These are phyloP conservation scores for Monilinia polystroma DNA, from an alignment of 2,329 filamentous ascomycete genomes.

Conservation along the genomic window DNA sequence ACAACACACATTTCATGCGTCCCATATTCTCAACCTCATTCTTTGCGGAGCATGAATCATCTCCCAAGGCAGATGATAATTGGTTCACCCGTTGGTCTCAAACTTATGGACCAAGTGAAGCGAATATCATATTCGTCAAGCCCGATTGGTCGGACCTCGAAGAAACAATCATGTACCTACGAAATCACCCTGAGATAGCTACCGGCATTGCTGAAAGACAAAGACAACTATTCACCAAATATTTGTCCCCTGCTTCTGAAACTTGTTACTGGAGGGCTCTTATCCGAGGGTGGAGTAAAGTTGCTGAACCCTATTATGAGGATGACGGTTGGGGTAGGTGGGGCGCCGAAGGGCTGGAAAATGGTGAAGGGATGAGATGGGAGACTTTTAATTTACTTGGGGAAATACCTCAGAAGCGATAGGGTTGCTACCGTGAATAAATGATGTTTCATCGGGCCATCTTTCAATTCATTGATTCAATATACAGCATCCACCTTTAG, in stretches of 20 bases:
- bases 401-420: conserved; percentile 20
- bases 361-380: conserved; percentile 39
- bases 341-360: conserved; percentile 34
- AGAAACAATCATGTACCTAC: conserved; percentile 48
- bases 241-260: conserved; percentile 52
- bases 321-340: conserved; percentile 41
- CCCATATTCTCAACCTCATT: conserved; percentile 46
- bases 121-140: conserved; percentile 52
- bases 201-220: conserved; percentile 50
- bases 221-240: conserved; percentile 47
- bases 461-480: background rate
- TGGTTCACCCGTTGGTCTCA: conserved; percentile 44
- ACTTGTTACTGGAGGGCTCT: conserved; percentile 54
- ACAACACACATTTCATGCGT: conserved; percentile 49
- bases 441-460: background rate
- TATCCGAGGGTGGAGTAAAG: conserved; percentile 49
- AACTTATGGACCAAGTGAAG: conserved; percentile 41
- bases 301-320: conserved; percentile 43
- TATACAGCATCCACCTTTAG: too few relatives aligned
- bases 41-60: conserved; percentile 24
- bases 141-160: conserved; percentile 54
- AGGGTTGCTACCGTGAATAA: background rate
- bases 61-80: background rate
- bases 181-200: conserved; percentile 46
- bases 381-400: conserved; percentile 36